Base-by-base conservation (phyloP, 352 stramenopile genomes). In the Pythium brachiatum region DNA sequence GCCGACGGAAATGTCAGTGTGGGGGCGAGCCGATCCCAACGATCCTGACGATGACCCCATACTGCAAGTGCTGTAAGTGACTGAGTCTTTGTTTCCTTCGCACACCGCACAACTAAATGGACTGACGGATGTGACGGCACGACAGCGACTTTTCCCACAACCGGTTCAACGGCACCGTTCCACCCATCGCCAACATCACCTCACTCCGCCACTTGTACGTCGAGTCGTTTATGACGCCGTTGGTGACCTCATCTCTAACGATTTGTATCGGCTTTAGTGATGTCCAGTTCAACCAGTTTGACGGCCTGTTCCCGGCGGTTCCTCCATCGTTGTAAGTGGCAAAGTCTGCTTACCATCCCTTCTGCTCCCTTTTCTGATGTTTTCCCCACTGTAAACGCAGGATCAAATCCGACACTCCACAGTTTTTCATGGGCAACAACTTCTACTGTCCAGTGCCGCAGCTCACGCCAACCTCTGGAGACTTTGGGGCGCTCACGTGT, bases 141-240 rank as follows among this genome's bases (percentile, higher is more conserved):
- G 16, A 15, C 31, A 90, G 81, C 2, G 58, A 89, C 29, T 61
- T 88, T 12, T 85, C 77, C 0, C 48, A 78, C 51, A 89, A 90
- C 44, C 21, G 53, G 7, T 65, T 90, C 16, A 70, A 51, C 2
- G 78, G 81, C 8, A 31, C 52, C 29, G 27, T 91, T 0, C 78
- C 78, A 1, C 36, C 62, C 15, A 65, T 89, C 36, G 75, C 61
- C 34, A 85, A 83, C 26, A 70, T 78, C 50, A 81, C 78, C 6
- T 62, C 53, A 8, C 66, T 90, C 20, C 65, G 61, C 43, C 61
- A 44, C 20, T 84, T 89, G 81, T 89, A 80, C 44, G 78, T 72
- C 12, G 7, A 23, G 3, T 12, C n/a, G 23, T 9, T 31, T 23
- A 12, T 27, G 9, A 9, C 3, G 20, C 13, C 13, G 36, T 7